Conservation (phyloP, 257 asterid genomes). For the Solanum etuberosum region DNA sequence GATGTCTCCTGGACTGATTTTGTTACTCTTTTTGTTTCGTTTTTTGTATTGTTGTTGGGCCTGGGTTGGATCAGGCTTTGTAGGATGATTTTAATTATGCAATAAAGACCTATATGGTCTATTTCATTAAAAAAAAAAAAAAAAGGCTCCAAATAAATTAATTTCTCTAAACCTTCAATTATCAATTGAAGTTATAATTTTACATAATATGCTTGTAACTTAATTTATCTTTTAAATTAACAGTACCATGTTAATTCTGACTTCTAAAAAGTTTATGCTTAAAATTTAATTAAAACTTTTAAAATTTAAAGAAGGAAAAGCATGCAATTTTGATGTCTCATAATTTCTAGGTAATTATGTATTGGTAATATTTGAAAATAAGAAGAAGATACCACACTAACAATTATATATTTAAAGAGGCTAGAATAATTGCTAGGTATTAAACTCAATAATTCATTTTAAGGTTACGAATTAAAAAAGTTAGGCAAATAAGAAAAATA, state of each 20-base stretch:
- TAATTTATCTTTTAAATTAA: neutral
- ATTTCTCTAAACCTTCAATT: neutral
- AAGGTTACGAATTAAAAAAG: neutral
- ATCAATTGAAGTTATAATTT: neutral
- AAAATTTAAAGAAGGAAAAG: neutral
- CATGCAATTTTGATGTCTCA: neutral
- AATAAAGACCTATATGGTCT: no score
- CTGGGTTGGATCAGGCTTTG: no score
- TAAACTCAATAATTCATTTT: neutral
- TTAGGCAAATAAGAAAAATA: neutral
- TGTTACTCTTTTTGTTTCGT: no score
- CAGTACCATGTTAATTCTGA: neutral
- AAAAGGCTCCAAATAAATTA: neutral
- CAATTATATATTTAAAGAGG: no score
- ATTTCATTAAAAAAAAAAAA: no score
- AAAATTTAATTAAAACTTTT: no score
- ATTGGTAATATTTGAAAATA: neutral
- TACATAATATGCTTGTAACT: neutral
- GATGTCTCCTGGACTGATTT: no score
- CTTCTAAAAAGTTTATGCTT: neutral
- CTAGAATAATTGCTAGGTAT: neutral
- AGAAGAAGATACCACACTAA: no score
- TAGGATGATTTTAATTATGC: no score
- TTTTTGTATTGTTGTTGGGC: no score
- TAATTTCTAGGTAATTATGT: neutral